These are phyloP conservation scores for Musa schizocarpa DNA, from an alignment of 176 grass and related monocot species.

Conservation along the genomic window DNA sequence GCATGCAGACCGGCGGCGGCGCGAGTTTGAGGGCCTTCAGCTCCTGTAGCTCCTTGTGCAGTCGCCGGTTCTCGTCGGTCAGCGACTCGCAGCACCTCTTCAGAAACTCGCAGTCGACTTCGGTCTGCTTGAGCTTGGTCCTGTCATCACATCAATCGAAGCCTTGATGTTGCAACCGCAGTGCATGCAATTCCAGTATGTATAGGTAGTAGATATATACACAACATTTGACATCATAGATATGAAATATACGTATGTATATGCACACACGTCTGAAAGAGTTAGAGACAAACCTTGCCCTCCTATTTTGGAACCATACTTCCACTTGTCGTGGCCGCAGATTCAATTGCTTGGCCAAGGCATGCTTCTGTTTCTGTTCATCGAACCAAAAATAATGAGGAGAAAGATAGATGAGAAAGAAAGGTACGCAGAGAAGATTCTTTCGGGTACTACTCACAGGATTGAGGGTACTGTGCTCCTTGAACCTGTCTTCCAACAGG, in stretches of 20 bases:
- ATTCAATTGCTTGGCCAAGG: slow-evolving; percentile 83
- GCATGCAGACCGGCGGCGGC: slow-evolving; percentile 50
- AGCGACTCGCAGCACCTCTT: slow-evolving; percentile 84
- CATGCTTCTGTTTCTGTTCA: slow-evolving; percentile 90
- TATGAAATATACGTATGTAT: background rate
- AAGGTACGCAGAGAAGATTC: background rate
- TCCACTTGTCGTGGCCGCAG: slow-evolving; percentile 90
- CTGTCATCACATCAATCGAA: slow-evolving; percentile 16
- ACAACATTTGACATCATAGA: no score
- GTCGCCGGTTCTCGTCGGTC: slow-evolving; percentile 76
- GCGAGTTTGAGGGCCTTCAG: slow-evolving; percentile 62
- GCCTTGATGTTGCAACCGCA: background rate
- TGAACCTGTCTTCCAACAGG: slow-evolving; percentile 81
- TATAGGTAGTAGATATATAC: no score
- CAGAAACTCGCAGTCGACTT: slow-evolving; percentile 81
- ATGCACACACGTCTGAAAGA: background rate
- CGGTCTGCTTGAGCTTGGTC: slow-evolving; percentile 99
- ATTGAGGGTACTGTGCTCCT: slow-evolving; percentile 95
- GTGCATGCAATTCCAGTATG: no score
- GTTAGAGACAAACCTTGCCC: slow-evolving; percentile 59
- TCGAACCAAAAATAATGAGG: slow-evolving; percentile 18
- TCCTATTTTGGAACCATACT: slow-evolving; percentile 97
- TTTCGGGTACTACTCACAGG: slow-evolving; percentile 35
- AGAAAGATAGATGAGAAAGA: background rate
- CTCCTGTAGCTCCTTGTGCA: slow-evolving; percentile 80